These are phyloP conservation scores for Albifimbria verrucaria DNA, from an alignment of 2,329 filamentous ascomycete genomes.

Conservation along the genomic window DNA sequence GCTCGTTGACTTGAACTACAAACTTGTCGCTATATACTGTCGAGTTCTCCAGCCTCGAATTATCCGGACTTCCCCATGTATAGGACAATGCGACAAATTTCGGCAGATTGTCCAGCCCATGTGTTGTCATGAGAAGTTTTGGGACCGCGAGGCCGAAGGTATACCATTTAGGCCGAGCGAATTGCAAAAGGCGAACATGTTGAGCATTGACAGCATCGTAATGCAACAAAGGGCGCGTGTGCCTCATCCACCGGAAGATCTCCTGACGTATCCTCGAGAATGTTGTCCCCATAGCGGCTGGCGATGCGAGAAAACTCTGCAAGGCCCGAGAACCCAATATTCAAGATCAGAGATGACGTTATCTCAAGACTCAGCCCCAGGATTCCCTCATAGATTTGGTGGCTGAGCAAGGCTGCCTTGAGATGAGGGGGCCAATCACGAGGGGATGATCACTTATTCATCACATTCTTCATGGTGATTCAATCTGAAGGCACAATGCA, in stretches of 20 bases:
- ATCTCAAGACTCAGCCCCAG: too few relatives aligned
- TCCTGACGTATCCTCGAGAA: not conserved
- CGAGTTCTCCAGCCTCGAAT: too few relatives aligned
- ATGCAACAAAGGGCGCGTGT: not conserved
- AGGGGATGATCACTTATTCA: too few relatives aligned
- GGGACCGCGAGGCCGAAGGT: not conserved
- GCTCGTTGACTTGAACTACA: not conserved
- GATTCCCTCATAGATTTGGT: too few relatives aligned
- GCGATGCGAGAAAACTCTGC: too few relatives aligned
- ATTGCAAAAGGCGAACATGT: not conserved
- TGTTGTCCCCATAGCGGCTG: not conserved
- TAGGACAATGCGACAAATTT: constrained; percentile 2
- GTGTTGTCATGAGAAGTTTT: not conserved
- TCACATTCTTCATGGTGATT: too few relatives aligned
- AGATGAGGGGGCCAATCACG: too few relatives aligned
- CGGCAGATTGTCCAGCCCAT: not conserved
- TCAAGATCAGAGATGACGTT: too few relatives aligned
- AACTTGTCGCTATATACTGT: not conserved
- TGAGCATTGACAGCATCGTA: not conserved
- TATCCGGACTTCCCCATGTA: not conserved
- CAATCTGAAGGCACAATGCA: too few relatives aligned
- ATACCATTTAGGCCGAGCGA: constrained; percentile 1
- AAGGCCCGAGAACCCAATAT: too few relatives aligned
- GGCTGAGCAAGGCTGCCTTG: too few relatives aligned
- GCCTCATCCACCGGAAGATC: not conserved